Conservation (phyloP, 2,329 filamentous ascomycete genomes). For the Parasarocladium wereldwijsianum region DNA sequence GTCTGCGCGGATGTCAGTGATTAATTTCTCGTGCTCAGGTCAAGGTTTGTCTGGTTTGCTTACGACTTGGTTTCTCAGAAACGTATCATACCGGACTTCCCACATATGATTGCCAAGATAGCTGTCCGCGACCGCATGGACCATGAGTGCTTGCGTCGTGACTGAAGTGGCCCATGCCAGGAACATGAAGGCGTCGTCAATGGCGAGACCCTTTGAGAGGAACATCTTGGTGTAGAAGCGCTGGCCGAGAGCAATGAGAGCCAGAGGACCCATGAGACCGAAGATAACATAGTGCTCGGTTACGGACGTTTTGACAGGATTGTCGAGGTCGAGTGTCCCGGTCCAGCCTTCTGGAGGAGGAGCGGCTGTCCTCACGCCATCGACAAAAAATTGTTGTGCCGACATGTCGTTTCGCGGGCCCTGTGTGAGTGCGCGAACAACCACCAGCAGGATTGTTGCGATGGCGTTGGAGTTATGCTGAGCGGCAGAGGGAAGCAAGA, state of each 20-base stretch:
- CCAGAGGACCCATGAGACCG: constrained; percentile 12
- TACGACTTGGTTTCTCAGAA: background rate
- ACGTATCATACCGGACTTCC: background rate
- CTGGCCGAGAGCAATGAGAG: constrained; percentile 12
- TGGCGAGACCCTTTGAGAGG: constrained; percentile 10
- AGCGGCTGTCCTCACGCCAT: background rate
- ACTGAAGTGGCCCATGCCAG: constrained; percentile 9
- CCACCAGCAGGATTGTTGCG: too few relatives aligned
- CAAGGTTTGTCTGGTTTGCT: background rate
- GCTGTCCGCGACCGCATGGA: background rate
- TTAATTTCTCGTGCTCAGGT: background rate
- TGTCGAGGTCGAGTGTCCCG: constrained; percentile 6
- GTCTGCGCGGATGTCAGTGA: constrained; percentile 4
- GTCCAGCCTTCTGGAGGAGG: constrained; percentile 1
- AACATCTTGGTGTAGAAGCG: constrained; percentile 18
- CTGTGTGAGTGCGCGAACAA: too few relatives aligned
- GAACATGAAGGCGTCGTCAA: constrained; percentile 14
- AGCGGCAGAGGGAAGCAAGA: too few relatives aligned
- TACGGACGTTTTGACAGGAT: constrained; percentile 10
- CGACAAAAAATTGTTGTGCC: too few relatives aligned
- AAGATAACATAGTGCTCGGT: constrained; percentile 13
- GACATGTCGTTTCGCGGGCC: too few relatives aligned
- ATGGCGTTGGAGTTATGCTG: too few relatives aligned
- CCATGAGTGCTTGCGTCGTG: constrained; percentile 2
- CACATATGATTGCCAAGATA: constrained; percentile 1